Conservation (phyloP, 108 stramenopile species). For the Nannochloropsis salina region DNA sequence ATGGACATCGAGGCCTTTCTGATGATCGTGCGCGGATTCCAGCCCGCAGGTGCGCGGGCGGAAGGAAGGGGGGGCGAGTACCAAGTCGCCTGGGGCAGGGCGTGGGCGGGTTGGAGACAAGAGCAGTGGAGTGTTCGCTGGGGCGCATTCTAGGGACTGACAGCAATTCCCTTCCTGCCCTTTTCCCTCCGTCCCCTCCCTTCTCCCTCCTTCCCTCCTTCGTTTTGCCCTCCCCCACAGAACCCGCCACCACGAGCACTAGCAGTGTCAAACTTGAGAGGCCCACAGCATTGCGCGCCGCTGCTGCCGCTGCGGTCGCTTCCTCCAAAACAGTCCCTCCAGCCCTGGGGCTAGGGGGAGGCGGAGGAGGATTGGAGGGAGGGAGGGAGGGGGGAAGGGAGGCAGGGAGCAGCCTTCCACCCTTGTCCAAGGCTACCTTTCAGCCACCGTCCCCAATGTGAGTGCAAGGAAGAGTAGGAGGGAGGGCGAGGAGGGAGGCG, state of each 20-base stretch:
- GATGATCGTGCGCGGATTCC: slow-evolving; percentile 8
- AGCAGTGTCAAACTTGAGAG: slow-evolving; percentile 16
- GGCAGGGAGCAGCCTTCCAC: background rate
- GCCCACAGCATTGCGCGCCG: background rate
- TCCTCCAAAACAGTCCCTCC: background rate
- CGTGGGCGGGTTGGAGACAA: too few relatives aligned
- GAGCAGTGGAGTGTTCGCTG: too few relatives aligned
- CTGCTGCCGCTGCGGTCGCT: slow-evolving; percentile 9
- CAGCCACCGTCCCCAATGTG: slow-evolving; percentile 3
- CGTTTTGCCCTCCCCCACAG: background rate
- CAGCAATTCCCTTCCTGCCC: too few relatives aligned
- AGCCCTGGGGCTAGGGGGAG: background rate
- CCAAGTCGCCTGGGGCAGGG: too few relatives aligned
- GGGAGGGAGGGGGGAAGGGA: background rate
- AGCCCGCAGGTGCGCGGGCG: background rate
- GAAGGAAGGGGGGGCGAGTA: too few relatives aligned
- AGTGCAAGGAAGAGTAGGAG: background rate
- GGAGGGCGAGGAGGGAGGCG: background rate
- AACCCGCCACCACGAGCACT: background rate
- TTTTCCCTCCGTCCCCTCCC: background rate
- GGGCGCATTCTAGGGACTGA: too few relatives aligned
- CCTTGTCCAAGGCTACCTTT: background rate
- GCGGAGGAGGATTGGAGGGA: too few relatives aligned
- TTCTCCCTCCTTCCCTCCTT: background rate
- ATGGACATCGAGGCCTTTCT: slow-evolving; percentile 14